Base-by-base conservation (phyloP, 768 basidiomycete genomes). In the Lactifluus volemus region DNA sequence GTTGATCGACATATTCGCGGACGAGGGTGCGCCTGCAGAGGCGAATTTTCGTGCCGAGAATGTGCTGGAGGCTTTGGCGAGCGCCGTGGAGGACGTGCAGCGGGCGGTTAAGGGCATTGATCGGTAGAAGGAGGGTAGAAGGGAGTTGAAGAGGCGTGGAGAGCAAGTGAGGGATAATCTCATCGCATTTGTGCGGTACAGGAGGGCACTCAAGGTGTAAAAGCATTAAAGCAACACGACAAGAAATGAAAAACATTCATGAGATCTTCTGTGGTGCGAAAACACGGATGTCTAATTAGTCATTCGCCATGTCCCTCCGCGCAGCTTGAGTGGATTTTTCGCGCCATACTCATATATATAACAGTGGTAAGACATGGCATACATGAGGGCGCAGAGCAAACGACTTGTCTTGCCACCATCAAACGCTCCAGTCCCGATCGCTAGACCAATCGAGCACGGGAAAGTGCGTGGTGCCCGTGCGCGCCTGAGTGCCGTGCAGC, bases 1-100 rank as follows among this genome's bases (percentile, higher is more conserved):
- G 29, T 76, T 97, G 48, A 89, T 97, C 60, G 94, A 97, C 70
- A 91, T 96, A 54, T 98, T 88, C 71, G 91, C 93, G 4, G 94
- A 98, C 73, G 94, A 98, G 73, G 78, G 73, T 7, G 71, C 83
- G 56, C 79, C 85, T 0, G 93, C 89, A 69, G 93, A 98, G 70
- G 69, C 83, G 59, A 91, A 91, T 70, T 94, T 93, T 76, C 79
- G 83, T 47, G 75, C 84, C 58, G 82, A 82, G 0, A 70, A 73
- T 12, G 89, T 80, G 68, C 73, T 88, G 0, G 77, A 77, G 17
- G 75, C 73, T 53, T 78, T 93, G 6, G 74, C 72, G 14, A 78
- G 75, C n/a, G 80, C 82, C 55, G 76, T 88, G 10, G 86, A 85
- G 48, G 80, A 80, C 12, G 71, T 90, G 32, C 84, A 78, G 67